These are phyloP conservation scores for Moesziomyces antarcticus DNA, from an alignment of 1,284 basidiomycete species.

Conservation along the genomic window DNA sequence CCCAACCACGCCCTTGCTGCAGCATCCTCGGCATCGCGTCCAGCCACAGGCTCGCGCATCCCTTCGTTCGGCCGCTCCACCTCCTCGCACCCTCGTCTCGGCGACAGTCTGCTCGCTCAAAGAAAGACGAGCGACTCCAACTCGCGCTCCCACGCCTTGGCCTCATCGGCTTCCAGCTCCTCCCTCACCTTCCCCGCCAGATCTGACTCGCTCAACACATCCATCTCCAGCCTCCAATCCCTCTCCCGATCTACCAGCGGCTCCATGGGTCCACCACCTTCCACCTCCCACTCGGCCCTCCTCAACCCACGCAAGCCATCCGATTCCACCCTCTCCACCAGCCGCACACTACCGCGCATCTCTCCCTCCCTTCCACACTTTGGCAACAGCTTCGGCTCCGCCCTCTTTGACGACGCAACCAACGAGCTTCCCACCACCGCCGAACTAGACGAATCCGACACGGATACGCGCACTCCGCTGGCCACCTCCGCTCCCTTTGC, in stretches of 20 bases:
- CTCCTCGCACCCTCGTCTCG: slow-evolving; percentile 38
- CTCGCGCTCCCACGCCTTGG: slow-evolving; percentile 17
- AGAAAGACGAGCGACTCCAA: slow-evolving; percentile 42
- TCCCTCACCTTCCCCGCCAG: slow-evolving; percentile 36
- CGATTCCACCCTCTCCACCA: slow-evolving; percentile 1
- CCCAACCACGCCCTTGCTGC: slow-evolving; percentile 9
- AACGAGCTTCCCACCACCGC: slow-evolving; percentile 21
- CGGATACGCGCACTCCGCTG: slow-evolving; percentile 20
- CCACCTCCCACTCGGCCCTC: slow-evolving; percentile 25
- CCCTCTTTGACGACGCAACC: slow-evolving; percentile 28
- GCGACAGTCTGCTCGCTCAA: slow-evolving; percentile 44
- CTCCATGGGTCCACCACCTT: slow-evolving; percentile 38
- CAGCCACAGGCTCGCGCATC: slow-evolving; percentile 37
- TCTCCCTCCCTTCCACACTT: slow-evolving; percentile 47
- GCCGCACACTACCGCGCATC: slow-evolving; percentile 9
- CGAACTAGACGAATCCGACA: slow-evolving; percentile 27
- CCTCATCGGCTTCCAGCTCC: slow-evolving; percentile 37
- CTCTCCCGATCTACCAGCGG: slow-evolving; percentile 36
- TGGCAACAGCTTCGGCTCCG: slow-evolving; percentile 32
- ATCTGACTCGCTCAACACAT: slow-evolving; percentile 31
- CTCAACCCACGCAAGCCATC: slow-evolving; percentile 6
- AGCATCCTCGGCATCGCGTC: slow-evolving; percentile 9
- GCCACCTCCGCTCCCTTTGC: slow-evolving; percentile 29
- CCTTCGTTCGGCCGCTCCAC: slow-evolving; percentile 38
- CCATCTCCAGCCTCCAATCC: slow-evolving; percentile 21